Base-by-base conservation (phyloP, 805 yeast genomes). In the Yamadazyma tumulicola region DNA sequence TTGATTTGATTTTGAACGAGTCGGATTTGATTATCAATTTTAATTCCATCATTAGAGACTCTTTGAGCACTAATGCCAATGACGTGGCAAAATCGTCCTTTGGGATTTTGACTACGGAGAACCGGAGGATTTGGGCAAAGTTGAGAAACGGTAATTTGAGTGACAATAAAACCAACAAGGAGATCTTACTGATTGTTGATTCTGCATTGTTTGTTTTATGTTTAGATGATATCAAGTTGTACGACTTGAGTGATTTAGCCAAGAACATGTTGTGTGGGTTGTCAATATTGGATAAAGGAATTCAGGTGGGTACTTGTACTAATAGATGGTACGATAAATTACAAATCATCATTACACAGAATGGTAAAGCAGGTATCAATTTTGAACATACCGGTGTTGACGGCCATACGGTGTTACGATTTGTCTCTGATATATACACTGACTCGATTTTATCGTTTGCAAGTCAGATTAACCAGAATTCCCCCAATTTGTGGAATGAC, bases 381-480 rank as follows among this genome's bases (percentile, higher is more conserved):
- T 88, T 88, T 54, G 97, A 88, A 52, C 93, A 88, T 53, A 84
- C 97, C 0, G 96, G 96, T 47, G 94, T 88, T 18, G 97, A 88
- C 60, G 97, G 97, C 37, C 96, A 88, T 57, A 88, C 97, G 0
- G 95, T 88, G 4, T 64, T 88, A 46, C 64, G 96, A 44, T 82
- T 84, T 64, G 95, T 87, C 10, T 78, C 87, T 25, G 96, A 88
- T 57, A 84, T 88, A 36, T 88, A 88, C 55, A 88, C 96, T 0
- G 97, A 88, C 55, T 82, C 95, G 1, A 86, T 88, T 34, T 65
- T 88, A 42, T 74, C 89, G 31, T 88, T 87, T 69, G 96, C 96
- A 7, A 79, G 75, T 49, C 72, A 84, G 10, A 87, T 88, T 49
- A 86, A 88, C 47, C 75, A 76, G 41, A 79, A 81, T 42, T 68